phyloP scores from a whole-genome alignment of 2,329 filamentous ascomycete genomes.

The Xylaria sp. region DNA sequence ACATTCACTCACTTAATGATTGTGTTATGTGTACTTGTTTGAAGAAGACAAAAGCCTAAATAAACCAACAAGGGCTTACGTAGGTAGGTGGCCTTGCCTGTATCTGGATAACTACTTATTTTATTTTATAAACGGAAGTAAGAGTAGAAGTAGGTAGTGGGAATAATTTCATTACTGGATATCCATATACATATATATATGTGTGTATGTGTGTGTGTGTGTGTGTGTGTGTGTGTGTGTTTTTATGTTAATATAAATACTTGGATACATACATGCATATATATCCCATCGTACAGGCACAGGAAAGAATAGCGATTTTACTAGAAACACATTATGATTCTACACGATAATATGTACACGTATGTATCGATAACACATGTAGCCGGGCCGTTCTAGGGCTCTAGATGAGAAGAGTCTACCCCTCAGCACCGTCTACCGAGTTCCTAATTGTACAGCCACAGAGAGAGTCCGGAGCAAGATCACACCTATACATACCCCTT shows the following conservation, averaged over 20 bases:
- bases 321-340: constrained; percentile 17
- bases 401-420: constrained; percentile 8
- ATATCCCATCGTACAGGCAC: neutral
- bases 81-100: too few species aligned
- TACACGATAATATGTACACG: constrained; percentile 23
- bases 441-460: constrained; percentile 16
- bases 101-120: neutral
- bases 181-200: constrained; percentile 12
- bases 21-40: too few species aligned
- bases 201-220: too few species aligned
- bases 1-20: too few species aligned
- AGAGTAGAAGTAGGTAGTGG: neutral
- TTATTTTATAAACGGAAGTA: neutral
- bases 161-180: constrained; percentile 17
- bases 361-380: neutral
- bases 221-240: too few species aligned
- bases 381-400: neutral
- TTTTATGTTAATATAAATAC: too few species aligned
- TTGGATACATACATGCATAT: neutral
- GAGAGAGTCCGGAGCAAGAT: neutral
- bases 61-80: neutral
- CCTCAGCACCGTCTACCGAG: neutral
- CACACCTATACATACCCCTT: neutral
- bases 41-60: neutral
- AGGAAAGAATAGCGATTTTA: neutral